Evolutionary conservation across 768 basidiomycete species (phyloP).

Genomic region (Leccinum imitatum): DNA sequence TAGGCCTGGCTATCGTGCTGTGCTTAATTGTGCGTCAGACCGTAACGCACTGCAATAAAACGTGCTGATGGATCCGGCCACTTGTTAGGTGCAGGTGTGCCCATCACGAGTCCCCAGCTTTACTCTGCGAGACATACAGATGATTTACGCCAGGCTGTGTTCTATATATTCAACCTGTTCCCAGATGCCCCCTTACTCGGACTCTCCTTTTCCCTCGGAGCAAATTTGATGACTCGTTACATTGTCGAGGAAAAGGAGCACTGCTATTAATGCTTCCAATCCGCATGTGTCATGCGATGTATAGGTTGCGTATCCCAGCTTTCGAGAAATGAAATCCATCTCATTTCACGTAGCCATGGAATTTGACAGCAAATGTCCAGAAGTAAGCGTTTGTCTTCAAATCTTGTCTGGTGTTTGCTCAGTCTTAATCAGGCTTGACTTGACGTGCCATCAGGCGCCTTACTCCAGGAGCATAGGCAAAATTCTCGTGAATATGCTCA

Average conservation of each 20-base stretch:
- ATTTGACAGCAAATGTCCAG: conserved; percentile 37
- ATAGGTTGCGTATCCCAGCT: conserved; percentile 43
- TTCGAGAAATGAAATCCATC: conserved; percentile 12
- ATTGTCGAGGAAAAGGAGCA: conserved; percentile 68
- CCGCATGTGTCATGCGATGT: conserved; percentile 71
- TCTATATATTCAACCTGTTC: conserved; percentile 69
- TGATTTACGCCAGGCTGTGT: conserved; percentile 79
- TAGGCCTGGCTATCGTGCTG: conserved; percentile 88
- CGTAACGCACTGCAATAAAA: conserved; percentile 7
- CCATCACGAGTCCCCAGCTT: conserved; percentile 77
- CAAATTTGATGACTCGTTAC: conserved; percentile 64
- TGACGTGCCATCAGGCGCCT: conserved; percentile 51
- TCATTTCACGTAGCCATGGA: conserved; percentile 45
- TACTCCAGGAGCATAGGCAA: conserved; percentile 77
- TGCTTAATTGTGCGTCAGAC: conserved; percentile 75
- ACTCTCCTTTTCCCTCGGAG: conserved; percentile 83
- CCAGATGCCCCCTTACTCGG: conserved; percentile 83
- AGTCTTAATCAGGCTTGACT: conserved; percentile 46
- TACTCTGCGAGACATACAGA: conserved; percentile 90
- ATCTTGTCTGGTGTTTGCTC: conserved; percentile 8
- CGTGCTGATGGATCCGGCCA: conserved; percentile 13
- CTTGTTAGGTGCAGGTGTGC: conserved; percentile 73
- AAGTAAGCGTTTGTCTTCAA: conserved; percentile 29
- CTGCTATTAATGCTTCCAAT: conserved; percentile 47
- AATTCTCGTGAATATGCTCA: conserved; percentile 63